phyloP scores from a whole-genome alignment of 1,284 basidiomycete species.

The Leccinum ponderosum region DNA sequence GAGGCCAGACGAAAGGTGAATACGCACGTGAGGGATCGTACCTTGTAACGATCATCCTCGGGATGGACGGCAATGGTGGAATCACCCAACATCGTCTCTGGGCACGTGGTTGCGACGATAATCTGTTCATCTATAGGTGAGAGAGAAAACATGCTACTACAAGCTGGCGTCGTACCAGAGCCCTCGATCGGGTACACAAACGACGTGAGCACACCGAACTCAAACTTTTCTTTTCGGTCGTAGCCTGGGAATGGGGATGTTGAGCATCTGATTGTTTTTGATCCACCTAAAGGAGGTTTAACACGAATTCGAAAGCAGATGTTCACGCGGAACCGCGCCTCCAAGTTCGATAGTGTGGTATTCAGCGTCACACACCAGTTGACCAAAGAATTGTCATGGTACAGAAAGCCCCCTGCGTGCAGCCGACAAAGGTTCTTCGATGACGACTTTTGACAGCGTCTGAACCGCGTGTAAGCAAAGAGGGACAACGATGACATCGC shows the following conservation, averaged over 20 bases:
- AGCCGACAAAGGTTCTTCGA: constrained; percentile 88
- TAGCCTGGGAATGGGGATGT: constrained; percentile 50
- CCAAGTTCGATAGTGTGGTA: constrained; percentile 53
- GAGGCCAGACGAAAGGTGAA: too few species aligned
- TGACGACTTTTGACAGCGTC: constrained; percentile 83
- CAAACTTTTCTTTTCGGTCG: constrained; percentile 88
- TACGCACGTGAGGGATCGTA: constrained; percentile 8
- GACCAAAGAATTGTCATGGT: constrained; percentile 95
- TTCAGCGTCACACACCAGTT: constrained; percentile 85
- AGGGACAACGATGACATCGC: background rate
- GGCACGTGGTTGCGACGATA: constrained; percentile 95
- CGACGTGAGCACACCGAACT: constrained; percentile 34
- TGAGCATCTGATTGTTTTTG: constrained; percentile 91
- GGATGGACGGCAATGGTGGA: constrained; percentile 98
- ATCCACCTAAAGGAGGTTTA: constrained; percentile 67
- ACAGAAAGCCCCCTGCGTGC: constrained; percentile 92
- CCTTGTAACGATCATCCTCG: constrained; percentile 88
- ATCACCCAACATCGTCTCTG: constrained; percentile 99
- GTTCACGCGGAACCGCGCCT: constrained; percentile 47
- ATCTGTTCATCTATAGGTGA: constrained; percentile 56
- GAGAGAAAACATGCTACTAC: too few species aligned
- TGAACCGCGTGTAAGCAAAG: constrained; percentile 31
- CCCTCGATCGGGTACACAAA: too few species aligned
- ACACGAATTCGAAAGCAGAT: background rate
- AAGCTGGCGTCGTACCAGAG: too few species aligned